Evolutionary conservation across 495 filamentous ascomycete species (phyloP).

Genomic region (Cairneyella variabilis): DNA sequence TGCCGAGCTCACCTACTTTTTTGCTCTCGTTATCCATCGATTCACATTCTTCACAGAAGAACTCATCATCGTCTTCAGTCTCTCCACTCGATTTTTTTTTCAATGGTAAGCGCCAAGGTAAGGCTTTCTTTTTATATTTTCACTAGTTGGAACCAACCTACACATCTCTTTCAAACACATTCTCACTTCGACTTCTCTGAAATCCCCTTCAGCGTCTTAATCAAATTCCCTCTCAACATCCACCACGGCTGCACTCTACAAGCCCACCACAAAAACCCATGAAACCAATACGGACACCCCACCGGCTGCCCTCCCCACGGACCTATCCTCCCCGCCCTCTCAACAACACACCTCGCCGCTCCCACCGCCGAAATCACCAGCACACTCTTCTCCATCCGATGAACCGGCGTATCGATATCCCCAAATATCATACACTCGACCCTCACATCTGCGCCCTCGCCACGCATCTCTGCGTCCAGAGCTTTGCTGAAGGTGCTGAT

Average conservation of each 20-base stretch:
- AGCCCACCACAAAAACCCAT: not conserved
- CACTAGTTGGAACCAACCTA: not conserved
- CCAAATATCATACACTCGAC: conserved; percentile 31
- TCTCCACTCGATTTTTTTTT: not conserved
- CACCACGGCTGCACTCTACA: conserved; percentile 5
- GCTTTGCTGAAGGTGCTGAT: conserved; percentile 31
- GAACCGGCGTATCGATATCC: conserved; percentile 23
- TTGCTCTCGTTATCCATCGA: not conserved
- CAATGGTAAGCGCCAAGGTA: not conserved
- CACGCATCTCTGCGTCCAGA: conserved; percentile 29
- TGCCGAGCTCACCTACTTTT: not conserved
- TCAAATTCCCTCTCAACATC: conserved; percentile 1
- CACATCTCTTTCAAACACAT: not conserved
- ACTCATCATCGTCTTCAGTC: not conserved
- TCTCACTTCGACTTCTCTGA: not conserved
- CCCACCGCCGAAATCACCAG: conserved; percentile 24
- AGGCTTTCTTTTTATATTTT: not conserved
- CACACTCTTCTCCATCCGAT: conserved; percentile 21
- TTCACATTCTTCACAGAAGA: not conserved
- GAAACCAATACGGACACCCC: not conserved
- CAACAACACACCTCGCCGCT: conserved; percentile 28
- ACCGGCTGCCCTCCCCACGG: not conserved
- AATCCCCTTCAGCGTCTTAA: not conserved
- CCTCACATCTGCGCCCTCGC: conserved; percentile 26
- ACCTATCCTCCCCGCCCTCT: conserved; percentile 26